These are phyloP conservation scores for Neoboletus brunneissimus DNA, from an alignment of 768 basidiomycete species.

Conservation along the genomic window DNA sequence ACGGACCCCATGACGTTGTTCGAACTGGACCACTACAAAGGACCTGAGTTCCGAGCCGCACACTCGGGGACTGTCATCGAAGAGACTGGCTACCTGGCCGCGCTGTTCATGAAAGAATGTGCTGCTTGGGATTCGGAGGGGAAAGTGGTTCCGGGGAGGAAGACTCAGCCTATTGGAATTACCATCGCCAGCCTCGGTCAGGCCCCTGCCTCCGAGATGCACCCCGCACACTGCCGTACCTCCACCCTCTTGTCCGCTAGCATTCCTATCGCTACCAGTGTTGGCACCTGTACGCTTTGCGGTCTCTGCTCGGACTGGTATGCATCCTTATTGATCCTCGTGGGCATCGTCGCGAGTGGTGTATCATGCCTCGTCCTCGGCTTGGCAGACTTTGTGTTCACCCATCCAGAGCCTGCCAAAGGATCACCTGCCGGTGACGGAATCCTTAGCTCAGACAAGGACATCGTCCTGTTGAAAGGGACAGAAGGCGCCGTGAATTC, in stretches of 20 bases:
- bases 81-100: conserved; percentile 51
- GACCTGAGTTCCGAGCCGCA: conserved; percentile 74
- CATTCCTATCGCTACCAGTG: conserved; percentile 22
- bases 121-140: conserved; percentile 6
- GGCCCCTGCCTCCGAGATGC: conserved; percentile 9
- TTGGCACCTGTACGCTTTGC: conserved; percentile 20
- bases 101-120: conserved; percentile 40
- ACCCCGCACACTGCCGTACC: background rate
- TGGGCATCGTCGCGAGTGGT: conserved; percentile 32
- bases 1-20: conserved; percentile 21
- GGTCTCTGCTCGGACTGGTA: conserved; percentile 25
- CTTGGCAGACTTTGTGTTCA: conserved; percentile 22
- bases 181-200: conserved; percentile 10
- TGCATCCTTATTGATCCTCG: conserved; percentile 29
- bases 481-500: conserved; percentile 28
- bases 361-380: conserved; percentile 25
- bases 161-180: conserved; percentile 8
- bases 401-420: conserved; percentile 23
- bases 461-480: conserved; percentile 28
- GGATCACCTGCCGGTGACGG: conserved; percentile 30
- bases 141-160: conserved; percentile 9
- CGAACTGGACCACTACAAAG: conserved; percentile 13
- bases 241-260: conserved; percentile 10
- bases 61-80: conserved; percentile 53
- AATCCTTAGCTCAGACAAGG: conserved; percentile 17